Evolutionary conservation across 768 basidiomycete species (phyloP).

Genomic region (Kwoniella europaea): DNA sequence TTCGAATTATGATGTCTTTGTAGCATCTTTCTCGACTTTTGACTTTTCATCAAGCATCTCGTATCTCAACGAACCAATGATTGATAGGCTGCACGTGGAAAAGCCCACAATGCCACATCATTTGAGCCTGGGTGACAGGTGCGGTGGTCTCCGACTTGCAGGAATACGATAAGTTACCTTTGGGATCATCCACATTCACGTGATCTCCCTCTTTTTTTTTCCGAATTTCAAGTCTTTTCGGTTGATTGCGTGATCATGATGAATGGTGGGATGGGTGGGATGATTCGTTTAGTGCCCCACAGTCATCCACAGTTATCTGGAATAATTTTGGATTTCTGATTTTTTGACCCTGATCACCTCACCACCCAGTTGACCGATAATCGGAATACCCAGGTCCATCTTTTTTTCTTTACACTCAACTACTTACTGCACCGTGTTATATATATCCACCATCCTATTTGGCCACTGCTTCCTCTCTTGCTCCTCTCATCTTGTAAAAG

Average conservation of each 20-base stretch:
- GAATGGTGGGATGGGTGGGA: neutral
- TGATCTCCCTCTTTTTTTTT: neutral
- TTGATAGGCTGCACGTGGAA: neutral
- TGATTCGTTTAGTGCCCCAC: neutral
- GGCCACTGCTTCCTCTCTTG: conserved; percentile 6
- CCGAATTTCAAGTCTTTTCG: neutral
- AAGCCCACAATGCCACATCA: neutral
- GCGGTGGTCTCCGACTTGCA: neutral
- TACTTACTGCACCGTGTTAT: neutral
- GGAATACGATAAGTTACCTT: neutral
- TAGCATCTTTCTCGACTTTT: neutral
- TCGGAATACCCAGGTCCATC: conserved; percentile 2
- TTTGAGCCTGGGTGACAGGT: neutral
- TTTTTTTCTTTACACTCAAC: neutral
- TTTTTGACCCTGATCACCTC: conserved; percentile 7
- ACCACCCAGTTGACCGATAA: conserved; percentile 1
- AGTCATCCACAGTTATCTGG: neutral
- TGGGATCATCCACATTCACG: neutral
- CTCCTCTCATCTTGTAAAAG: conserved; percentile 12
- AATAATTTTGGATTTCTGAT: neutral
- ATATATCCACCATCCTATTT: neutral
- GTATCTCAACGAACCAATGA: neutral
- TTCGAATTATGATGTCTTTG: neutral
- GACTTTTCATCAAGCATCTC: neutral
- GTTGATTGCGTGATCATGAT: neutral